These are phyloP conservation scores for Persicaria maculosa DNA, from an alignment of 148 eudicot genomes.

Conservation along the genomic window DNA sequence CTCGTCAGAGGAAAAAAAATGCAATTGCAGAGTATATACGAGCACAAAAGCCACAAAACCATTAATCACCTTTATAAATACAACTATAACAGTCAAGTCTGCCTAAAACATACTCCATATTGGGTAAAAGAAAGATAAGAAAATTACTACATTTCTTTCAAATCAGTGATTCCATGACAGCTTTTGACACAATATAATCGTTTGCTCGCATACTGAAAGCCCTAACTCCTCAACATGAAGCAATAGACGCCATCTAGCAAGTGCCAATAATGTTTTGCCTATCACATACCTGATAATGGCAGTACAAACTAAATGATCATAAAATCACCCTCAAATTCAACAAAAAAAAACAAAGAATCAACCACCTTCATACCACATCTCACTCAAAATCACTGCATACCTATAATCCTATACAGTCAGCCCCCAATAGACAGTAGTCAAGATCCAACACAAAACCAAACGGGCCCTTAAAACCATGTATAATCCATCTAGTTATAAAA, in stretches of 20 bases:
- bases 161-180: background rate
- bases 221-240: background rate
- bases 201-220: background rate
- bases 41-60: too few relatives aligned
- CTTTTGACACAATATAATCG: background rate
- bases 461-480: too few relatives aligned
- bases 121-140: background rate
- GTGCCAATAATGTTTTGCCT: background rate
- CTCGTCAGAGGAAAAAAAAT: too few relatives aligned
- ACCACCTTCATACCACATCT: background rate
- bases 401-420: too few relatives aligned
- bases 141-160: background rate
- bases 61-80: too few relatives aligned
- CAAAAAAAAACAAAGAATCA: background rate
- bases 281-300: too few relatives aligned
- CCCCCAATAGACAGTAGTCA: background rate
- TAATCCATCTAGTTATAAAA: background rate
- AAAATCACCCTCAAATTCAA: too few relatives aligned
- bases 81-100: background rate
- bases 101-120: background rate
- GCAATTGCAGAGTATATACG: too few relatives aligned
- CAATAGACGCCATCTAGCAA: background rate
- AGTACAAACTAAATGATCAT: too few relatives aligned
- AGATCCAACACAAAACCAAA: background rate
- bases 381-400: constrained; percentile 5